A percentile compares a stretch with the other conserved stretches of the same genome.
These are phyloP conservation scores for Eucalyptus marginata DNA, from an alignment of 345 rosid genomes.

Conservation along the genomic window DNA sequence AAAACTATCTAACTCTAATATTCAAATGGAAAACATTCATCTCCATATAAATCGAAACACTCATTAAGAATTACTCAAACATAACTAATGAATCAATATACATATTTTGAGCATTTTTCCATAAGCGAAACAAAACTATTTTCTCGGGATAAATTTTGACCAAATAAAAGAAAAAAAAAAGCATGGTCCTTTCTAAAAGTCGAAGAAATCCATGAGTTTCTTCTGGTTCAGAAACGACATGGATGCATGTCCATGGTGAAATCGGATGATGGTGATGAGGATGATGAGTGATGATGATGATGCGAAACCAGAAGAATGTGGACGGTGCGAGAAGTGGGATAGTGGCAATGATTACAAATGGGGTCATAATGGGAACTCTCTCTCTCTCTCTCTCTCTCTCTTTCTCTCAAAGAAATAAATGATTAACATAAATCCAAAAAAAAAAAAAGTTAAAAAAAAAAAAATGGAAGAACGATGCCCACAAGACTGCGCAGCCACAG, in stretches of 20 bases:
- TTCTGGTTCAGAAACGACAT: neutral
- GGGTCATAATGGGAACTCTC: conserved; percentile 20
- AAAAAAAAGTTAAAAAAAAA: neutral
- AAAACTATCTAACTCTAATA: neutral
- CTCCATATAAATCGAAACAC: neutral
- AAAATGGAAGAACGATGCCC: neutral
- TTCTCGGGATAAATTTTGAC: neutral
- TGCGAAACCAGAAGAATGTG: neutral
- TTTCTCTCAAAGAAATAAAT: neutral
- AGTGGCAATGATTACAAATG: conserved; percentile 29
- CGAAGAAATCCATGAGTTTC: neutral
- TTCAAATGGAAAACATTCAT: neutral
- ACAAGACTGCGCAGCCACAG: conserved; percentile 50
- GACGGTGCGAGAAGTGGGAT: neutral
- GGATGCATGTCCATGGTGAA: neutral
- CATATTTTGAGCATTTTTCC: neutral
- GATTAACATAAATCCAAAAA: neutral
- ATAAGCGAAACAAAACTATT: neutral
- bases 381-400: neutral
- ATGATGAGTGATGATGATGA: neutral
- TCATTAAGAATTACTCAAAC: neutral
- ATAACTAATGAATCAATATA: neutral
- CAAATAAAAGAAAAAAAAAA: neutral
- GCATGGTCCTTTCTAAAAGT: neutral
- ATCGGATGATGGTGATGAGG: neutral